A percentile compares a stretch with the other conserved stretches of the same genome.
phyloP scores from a whole-genome alignment of 495 filamentous ascomycete species.

The Daldinia vernicosa region DNA sequence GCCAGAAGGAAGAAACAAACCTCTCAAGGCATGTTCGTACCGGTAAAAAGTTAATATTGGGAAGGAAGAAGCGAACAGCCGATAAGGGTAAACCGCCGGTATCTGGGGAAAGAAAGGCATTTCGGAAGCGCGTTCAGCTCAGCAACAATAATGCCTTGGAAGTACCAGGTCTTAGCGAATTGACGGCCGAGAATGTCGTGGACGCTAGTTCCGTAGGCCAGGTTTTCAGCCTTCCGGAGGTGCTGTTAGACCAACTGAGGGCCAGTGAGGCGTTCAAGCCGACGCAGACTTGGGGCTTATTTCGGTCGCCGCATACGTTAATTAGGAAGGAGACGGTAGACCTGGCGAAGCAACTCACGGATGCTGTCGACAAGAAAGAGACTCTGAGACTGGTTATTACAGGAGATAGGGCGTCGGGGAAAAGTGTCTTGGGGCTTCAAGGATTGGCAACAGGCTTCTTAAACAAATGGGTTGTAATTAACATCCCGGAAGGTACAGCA shows the following conservation, averaged over 20 bases:
- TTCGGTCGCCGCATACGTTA: constrained; percentile 78
- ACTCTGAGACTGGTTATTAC: constrained; percentile 73
- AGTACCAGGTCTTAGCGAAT: constrained; percentile 68
- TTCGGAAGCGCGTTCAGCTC: constrained; percentile 87
- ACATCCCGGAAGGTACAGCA: constrained; percentile 86
- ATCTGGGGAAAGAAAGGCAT: constrained; percentile 82
- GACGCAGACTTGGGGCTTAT: constrained; percentile 88
- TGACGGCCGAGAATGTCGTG: constrained; percentile 65
- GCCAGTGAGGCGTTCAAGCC: constrained; percentile 87
- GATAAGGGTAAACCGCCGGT: constrained; percentile 61
- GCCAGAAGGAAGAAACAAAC: constrained; percentile 26
- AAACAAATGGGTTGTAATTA: constrained; percentile 87
- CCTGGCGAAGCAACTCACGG: constrained; percentile 67
- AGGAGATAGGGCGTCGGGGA: constrained; percentile 79
- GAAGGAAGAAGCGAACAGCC: constrained; percentile 60
- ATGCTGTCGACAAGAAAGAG: constrained; percentile 62
- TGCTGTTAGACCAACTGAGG: constrained; percentile 78
- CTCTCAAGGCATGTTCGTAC: constrained; percentile 40
- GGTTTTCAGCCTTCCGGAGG: constrained; percentile 74
- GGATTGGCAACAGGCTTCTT: constrained; percentile 82
- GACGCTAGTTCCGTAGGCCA: constrained; percentile 65
- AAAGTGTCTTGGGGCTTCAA: constrained; percentile 86
- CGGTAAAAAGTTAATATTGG: constrained; percentile 51
- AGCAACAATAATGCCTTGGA: constrained; percentile 92
- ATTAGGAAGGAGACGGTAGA: constrained; percentile 78